Base-by-base conservation (phyloP, 169 alveolate species). In the Eimeria acervulina region DNA sequence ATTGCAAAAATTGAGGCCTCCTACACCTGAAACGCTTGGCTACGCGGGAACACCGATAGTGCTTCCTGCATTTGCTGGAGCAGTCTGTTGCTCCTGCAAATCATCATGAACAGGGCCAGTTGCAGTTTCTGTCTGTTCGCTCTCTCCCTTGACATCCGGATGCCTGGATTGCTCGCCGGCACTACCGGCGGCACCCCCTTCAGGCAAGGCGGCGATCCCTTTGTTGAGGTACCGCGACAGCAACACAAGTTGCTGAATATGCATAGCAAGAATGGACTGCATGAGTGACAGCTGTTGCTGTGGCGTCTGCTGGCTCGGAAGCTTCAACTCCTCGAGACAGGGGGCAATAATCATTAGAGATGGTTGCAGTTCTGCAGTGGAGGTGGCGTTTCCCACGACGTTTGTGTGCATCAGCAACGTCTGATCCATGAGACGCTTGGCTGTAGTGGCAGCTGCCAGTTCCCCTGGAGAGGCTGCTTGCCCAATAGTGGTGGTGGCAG, bases 241-340 rank as follows among this genome's bases (percentile, higher is more conserved):
- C 92, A 78, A 28, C 42, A 92, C 80, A 15, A 78, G 92, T 80
- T 92, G 92, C 95, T 80, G 95, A 26, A 92, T 76, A 42, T 92
- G 95, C 87, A 92, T 83, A 1, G 88, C 95, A 51, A 92, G 89
- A 40, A 92, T 52, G 36, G 88, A 83, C 85, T 76, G 95, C 36
- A 92, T 51, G 19, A 92, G 72, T n/a, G 70, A 38, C 68, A 76
- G 92, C 70, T 92, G 95, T 80, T 55, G 95, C 38, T 92, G 61
- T 5, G 95, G 66, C 21, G 92, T 40, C 63, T 47, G 88, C 90
- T 92, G 95, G 74, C 95, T 92, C 51, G 95, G 95, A 21, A 92
- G 84, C 85, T 76, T 52, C 23, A 84, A 26, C 78, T 84, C 88
- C 40, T 92, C 95, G 19, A 92, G 88, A 40, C 95, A 92, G 40